Percentiles rank a stretch among this genome's conserved stretches.
Evolutionary conservation across 768 basidiomycete genomes (phyloP).

Genomic region (Rickenella mellea): DNA sequence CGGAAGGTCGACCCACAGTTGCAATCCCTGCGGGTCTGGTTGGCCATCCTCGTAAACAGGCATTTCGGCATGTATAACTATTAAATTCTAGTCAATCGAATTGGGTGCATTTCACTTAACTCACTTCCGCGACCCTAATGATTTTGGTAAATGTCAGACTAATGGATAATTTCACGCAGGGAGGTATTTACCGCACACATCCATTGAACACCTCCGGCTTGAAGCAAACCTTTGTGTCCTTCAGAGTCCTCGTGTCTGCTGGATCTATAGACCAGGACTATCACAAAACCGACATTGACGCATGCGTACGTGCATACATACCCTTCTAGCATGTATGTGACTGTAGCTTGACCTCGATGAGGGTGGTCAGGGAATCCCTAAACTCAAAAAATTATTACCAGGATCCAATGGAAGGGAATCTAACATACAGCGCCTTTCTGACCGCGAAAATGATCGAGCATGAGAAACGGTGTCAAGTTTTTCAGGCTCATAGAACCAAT

Average conservation of each 20-base stretch:
- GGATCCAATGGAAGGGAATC: not conserved
- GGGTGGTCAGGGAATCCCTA: slow-evolving; percentile 91
- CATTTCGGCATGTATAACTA: slow-evolving; percentile 79
- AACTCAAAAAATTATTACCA: not conserved
- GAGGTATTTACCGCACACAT: slow-evolving; percentile 65
- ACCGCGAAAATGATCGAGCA: slow-evolving; percentile 80
- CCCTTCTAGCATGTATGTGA: slow-evolving; percentile 87
- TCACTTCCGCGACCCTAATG: slow-evolving; percentile 48
- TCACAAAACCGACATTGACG: too few species aligned
- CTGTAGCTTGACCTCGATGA: slow-evolving; percentile 81
- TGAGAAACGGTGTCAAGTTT: slow-evolving; percentile 85
- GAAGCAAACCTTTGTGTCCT: slow-evolving; percentile 71
- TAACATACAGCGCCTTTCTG: slow-evolving; percentile 51
- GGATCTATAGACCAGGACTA: slow-evolving; percentile 26
- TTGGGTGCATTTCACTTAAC: slow-evolving; percentile 4
- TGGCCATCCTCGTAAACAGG: slow-evolving; percentile 61
- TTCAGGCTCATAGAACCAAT: slow-evolving; percentile 69
- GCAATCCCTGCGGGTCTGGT: slow-evolving; percentile 74
- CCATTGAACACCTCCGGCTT: slow-evolving; percentile 88
- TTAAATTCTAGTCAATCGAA: not conserved
- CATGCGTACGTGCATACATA: slow-evolving; percentile 18
- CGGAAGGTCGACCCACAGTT: slow-evolving; percentile 81
- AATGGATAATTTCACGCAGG: slow-evolving; percentile 1
- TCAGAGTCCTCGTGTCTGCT: slow-evolving; percentile 88
- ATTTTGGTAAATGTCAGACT: not conserved